Conservation (phyloP, 2,329 filamentous ascomycete species). For the Incumbomyces lentus region DNA sequence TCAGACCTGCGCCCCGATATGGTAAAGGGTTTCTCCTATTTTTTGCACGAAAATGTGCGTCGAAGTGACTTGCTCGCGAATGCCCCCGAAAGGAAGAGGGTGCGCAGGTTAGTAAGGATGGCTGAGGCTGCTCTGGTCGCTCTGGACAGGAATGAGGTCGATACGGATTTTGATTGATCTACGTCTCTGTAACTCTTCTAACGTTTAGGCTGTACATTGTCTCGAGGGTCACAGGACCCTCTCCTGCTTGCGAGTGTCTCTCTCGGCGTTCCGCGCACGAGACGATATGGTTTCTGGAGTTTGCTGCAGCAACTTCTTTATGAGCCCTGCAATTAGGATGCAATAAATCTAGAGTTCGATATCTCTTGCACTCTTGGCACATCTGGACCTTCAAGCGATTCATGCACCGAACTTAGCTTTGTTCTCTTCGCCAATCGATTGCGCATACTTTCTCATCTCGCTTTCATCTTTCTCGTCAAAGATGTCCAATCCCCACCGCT, state of each 20-base stretch:
- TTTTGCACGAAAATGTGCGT: slow-evolving; percentile 63
- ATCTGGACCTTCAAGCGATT: too few relatives aligned
- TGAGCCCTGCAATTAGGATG: too few relatives aligned
- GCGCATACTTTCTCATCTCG: slow-evolving; percentile 18
- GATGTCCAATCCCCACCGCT: slow-evolving; percentile 29
- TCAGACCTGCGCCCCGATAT: slow-evolving; percentile 52
- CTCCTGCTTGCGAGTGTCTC: too few relatives aligned
- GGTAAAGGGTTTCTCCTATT: slow-evolving; percentile 65
- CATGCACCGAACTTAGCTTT: slow-evolving; percentile 16
- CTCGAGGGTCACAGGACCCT: too few relatives aligned
- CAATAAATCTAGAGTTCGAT: too few relatives aligned
- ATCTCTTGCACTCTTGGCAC: too few relatives aligned
- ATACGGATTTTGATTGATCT: slow-evolving; percentile 17
- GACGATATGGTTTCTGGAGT: too few relatives aligned
- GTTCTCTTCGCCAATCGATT: slow-evolving; percentile 12
- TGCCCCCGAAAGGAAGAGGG: slow-evolving; percentile 42
- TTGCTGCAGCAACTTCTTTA: too few relatives aligned
- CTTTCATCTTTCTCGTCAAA: slow-evolving; percentile 29
- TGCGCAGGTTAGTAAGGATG: slow-evolving; percentile 36
- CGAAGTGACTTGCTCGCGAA: slow-evolving; percentile 48
- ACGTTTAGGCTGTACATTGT: too few relatives aligned
- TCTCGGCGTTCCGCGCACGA: too few relatives aligned
- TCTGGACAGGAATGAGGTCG: slow-evolving; percentile 19
- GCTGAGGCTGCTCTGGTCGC: slow-evolving; percentile 28
- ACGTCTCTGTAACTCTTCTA: too few relatives aligned